A percentile compares a stretch with the other conserved stretches of the same genome.
Conservation (phyloP, 2,329 filamentous ascomycete genomes). For the Monilinia laxa region DNA sequence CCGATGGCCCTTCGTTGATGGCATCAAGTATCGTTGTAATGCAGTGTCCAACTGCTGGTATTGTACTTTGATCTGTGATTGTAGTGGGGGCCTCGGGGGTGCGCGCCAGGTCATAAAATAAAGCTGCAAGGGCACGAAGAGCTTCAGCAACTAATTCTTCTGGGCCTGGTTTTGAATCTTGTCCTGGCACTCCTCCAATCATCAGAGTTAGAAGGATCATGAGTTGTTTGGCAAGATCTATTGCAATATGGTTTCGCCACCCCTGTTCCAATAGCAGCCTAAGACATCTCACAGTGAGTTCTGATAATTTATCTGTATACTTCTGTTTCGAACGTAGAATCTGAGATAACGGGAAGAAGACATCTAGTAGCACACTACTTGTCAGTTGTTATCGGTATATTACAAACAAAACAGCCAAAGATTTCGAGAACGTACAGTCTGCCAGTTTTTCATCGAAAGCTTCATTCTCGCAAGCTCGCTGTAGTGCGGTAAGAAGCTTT, state of each 20-base stretch:
- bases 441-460: conserved; percentile 77
- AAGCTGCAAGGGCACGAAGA: conserved; percentile 65
- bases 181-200: conserved; percentile 68
- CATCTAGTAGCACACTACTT: conserved; percentile 46
- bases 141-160: conserved; percentile 76
- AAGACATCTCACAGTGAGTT: conserved; percentile 74
- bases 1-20: conserved; percentile 61
- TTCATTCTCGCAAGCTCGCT: conserved; percentile 44
- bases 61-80: conserved; percentile 56
- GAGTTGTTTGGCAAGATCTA: conserved; percentile 76
- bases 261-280: conserved; percentile 71
- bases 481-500: conserved; percentile 49
- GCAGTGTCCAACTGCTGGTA: conserved; percentile 79
- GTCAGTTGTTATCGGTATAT: not conserved
- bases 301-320: conserved; percentile 69
- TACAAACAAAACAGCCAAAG: not conserved
- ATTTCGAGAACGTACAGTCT: conserved; percentile 80
- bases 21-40: conserved; percentile 78
- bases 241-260: conserved; percentile 72
- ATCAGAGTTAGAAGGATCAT: conserved; percentile 82
- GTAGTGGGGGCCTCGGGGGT: conserved; percentile 51
- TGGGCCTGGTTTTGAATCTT: conserved; percentile 49
- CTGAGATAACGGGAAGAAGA: conserved; percentile 89
- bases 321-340: conserved; percentile 75
- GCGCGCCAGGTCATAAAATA: conserved; percentile 60